Evolutionary conservation across 1,284 basidiomycete genomes (phyloP).

Genomic region (Microbotryomycetes sp.): DNA sequence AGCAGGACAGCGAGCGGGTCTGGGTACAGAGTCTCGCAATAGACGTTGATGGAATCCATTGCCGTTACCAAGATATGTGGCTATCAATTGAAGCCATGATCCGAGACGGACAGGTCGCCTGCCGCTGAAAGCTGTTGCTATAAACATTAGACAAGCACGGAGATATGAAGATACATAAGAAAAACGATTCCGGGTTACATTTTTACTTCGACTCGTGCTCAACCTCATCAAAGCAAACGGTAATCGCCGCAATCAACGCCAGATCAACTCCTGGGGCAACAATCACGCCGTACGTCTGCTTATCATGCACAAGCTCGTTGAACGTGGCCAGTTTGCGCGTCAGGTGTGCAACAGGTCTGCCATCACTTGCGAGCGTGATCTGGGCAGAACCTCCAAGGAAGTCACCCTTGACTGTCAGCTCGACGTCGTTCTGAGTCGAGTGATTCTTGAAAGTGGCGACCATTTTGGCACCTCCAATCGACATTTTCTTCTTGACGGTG

Average conservation of each 20-base stretch:
- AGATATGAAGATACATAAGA: too few relatives aligned
- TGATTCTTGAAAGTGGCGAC: constrained; percentile 37
- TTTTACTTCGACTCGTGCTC: constrained; percentile 37
- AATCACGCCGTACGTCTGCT: constrained; percentile 38
- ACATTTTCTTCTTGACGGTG: constrained; percentile 35
- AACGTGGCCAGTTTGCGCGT: constrained; percentile 38
- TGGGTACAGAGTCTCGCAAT: constrained; percentile 27
- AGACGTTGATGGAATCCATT: too few relatives aligned
- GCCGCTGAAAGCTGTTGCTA: too few relatives aligned
- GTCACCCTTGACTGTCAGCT: constrained; percentile 9
- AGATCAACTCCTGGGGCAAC: constrained; percentile 47
- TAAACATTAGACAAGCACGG: too few relatives aligned
- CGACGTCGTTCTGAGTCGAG: constrained; percentile 11
- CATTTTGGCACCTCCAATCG: constrained; percentile 38
- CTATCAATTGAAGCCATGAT: too few relatives aligned
- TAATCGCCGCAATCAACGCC: constrained; percentile 44
- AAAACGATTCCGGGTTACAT: too few relatives aligned
- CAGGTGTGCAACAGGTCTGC: constrained; percentile 40
- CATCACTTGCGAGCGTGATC: constrained; percentile 19
- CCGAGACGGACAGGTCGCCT: too few relatives aligned
- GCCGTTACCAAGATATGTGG: too few relatives aligned
- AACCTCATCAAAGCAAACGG: constrained; percentile 46
- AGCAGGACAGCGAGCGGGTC: constrained; percentile 41
- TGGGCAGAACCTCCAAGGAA: constrained; percentile 10
- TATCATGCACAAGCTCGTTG: constrained; percentile 38